These are phyloP conservation scores for Pseudogymnoascus verrucosus DNA, from an alignment of 2,329 filamentous ascomycete species.

Conservation along the genomic window DNA sequence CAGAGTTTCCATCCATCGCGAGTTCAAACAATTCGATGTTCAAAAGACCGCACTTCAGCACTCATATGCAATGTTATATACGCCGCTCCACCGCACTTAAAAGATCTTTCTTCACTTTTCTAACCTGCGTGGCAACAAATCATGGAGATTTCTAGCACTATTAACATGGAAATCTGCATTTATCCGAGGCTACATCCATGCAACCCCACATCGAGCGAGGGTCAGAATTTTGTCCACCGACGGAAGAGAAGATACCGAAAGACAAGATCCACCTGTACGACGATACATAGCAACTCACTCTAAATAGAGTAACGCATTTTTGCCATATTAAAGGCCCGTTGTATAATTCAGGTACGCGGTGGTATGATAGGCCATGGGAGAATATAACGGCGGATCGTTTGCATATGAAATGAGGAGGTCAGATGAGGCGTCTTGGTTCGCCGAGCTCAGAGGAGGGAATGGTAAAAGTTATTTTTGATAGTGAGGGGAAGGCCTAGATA, in stretches of 20 bases:
- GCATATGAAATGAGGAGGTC: no score
- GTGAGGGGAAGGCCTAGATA: not conserved
- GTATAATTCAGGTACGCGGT: no score
- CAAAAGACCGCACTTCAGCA: slow-evolving; percentile 34
- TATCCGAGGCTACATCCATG: not conserved
- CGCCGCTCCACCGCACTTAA: not conserved
- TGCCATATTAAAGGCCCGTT: no score
- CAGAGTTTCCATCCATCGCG: slow-evolving; percentile 37
- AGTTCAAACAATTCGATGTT: slow-evolving; percentile 39
- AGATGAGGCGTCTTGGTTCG: no score
- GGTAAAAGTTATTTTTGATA: not conserved
- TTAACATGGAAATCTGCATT: not conserved
- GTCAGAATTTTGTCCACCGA: slow-evolving; percentile 30
- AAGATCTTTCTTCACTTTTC: not conserved
- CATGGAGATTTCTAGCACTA: not conserved
- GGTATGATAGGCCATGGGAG: no score
- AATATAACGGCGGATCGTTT: no score
- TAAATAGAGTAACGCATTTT: no score
- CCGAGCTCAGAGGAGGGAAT: not conserved
- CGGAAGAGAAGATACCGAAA: not conserved
- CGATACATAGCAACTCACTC: no score
- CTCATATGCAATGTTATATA: not conserved
- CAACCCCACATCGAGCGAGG: slow-evolving; percentile 15
- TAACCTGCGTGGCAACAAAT: not conserved
- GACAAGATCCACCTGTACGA: not conserved